These are phyloP conservation scores for Fusarium odoratissimum DNA, from an alignment of 2,329 filamentous ascomycete genomes.

Conservation along the genomic window DNA sequence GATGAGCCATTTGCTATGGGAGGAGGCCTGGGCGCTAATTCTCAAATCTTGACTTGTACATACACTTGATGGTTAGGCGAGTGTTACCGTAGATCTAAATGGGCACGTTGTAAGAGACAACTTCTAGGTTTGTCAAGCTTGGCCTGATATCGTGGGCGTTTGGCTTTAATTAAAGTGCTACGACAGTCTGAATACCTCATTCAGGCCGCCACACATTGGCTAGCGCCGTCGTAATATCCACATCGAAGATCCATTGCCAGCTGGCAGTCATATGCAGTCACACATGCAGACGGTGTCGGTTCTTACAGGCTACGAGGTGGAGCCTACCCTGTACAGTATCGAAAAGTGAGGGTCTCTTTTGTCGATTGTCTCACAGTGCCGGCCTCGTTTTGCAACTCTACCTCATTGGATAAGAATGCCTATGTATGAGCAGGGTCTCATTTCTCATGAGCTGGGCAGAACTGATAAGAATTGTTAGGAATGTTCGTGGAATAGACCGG, in stretches of 20 bases:
- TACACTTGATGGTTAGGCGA: not conserved
- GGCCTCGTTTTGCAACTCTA: not conserved
- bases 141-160: constrained; percentile 16
- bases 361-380: not conserved
- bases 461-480: not conserved
- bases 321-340: constrained; percentile 31
- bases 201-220: constrained; percentile 46
- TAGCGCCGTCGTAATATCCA: constrained; percentile 40
- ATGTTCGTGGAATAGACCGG: not conserved
- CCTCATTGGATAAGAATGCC: not conserved
- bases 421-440: not conserved
- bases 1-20: constrained; percentile 7
- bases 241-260: constrained; percentile 40
- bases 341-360: not conserved
- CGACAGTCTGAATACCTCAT: constrained; percentile 26
- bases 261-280: constrained; percentile 46
- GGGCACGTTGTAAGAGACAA: constrained; percentile 27
- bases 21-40: constrained; percentile 12
- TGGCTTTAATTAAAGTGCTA: constrained; percentile 25
- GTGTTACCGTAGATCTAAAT: constrained; percentile 1
- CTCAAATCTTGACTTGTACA: constrained; percentile 9
- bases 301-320: not conserved
- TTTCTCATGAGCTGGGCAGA: not conserved
- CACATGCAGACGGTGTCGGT: constrained; percentile 38
- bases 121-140: constrained; percentile 18